Evolutionary conservation across 345 rosid species (phyloP), one percentile per base, ranked within the genome.

Genomic region (Salix arbutifolia): DNA sequence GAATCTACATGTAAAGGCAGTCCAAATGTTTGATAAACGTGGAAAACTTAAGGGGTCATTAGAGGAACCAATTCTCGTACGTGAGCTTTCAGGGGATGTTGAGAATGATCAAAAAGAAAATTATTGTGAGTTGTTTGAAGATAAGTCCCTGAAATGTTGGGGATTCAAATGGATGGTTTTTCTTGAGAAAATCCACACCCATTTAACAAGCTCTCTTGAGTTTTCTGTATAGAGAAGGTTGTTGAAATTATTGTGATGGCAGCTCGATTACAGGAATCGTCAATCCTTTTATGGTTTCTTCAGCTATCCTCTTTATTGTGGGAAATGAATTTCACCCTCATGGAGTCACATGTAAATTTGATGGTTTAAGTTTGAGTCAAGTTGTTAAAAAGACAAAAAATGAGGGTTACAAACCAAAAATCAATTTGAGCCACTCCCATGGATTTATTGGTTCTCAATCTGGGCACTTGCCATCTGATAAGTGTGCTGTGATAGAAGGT

Each of bases 251-350:
- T 28, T 28, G 30, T 28, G 30, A 28, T 28, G 30, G 30, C 30
- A 28, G 30, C 30, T 28, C 30, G 30, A 53, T 79, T 69, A 37
- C 78, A 11, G 99, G 96, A 80, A 84, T 92, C 74, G 87, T 96
- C 81, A 88, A 92, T 81, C 98, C 99, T 65, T 89, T 90, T 77
- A 92, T 95, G 6, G 67, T 86, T 72, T 90, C 90, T 72, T 89
- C 91, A 30, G 91, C 90, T 67, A 74, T 93, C 19, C 68, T 96
- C 73, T 86, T 76, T 60, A 76, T 90, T 72, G 65, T 77, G 71
- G 77, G 79, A 66, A 77, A 70, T 82, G 82, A 73, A n/a, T 71
- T 77, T 72, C 74, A 67, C 74, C 74, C 83, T 42, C 66, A 38
- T 23, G 78, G 35, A 37, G 23, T 25, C 5, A 5, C 75, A 74